Percentiles rank a stretch among this genome's conserved stretches.
Evolutionary conservation across 1,284 basidiomycete genomes (phyloP).

Genomic region (Dichomitus squalens): DNA sequence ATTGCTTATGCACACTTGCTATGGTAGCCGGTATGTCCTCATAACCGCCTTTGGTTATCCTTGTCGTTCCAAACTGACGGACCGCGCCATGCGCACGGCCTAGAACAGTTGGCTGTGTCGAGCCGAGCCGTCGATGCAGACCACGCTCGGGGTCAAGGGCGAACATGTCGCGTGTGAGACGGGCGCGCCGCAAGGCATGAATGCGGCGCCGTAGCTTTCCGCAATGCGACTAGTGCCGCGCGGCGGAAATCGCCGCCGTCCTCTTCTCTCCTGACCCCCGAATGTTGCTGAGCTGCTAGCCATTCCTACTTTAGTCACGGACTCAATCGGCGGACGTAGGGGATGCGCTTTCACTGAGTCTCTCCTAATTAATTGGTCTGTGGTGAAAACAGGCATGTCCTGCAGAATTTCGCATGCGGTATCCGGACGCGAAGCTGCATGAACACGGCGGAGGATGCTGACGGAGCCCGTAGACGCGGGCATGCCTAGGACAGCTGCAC

Average conservation of each 20-base stretch:
- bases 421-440: too few species aligned
- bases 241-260: not conserved
- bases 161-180: not conserved
- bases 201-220: not conserved
- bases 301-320: not conserved
- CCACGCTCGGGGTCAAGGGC: too few species aligned
- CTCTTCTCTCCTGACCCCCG: not conserved
- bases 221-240: not conserved
- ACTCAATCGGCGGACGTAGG: not conserved
- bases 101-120: too few species aligned
- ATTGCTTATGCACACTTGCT: not conserved
- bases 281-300: not conserved
- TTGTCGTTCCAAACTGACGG: not conserved
- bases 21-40: not conserved
- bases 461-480: not conserved
- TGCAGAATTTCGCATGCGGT: too few species aligned
- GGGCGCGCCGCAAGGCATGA: not conserved
- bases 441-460: too few species aligned
- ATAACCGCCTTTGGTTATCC: not conserved
- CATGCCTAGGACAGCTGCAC: not conserved
- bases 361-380: too few species aligned
- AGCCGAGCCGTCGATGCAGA: too few species aligned
- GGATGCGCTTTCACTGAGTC: too few species aligned
- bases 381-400: too few species aligned
- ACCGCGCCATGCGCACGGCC: too few species aligned